Evolutionary conservation across 2,329 filamentous ascomycete species (phyloP), one percentile per base, ranked within the genome.

Genomic region (Aureobasidium musti): DNA sequence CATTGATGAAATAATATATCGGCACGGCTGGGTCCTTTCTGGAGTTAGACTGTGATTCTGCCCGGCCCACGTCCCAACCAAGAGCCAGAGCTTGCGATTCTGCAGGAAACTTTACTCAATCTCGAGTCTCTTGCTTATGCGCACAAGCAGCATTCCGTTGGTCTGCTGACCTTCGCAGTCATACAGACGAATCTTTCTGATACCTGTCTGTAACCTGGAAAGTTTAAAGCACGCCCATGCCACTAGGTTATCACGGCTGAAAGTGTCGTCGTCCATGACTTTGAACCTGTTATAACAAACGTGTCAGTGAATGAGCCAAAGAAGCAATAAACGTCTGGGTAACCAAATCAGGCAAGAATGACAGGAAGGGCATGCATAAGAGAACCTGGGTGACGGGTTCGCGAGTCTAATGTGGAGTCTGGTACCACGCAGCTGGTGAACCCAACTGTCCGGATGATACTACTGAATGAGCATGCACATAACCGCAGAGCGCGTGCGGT

Each of bases 211-310:
- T 67, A 97, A 77, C 8, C 92, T 85, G 78, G 97, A 92, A 26
- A 98, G 84, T 45, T 92, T 85, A 71, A 96, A 88, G 74, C 92
- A 97, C 1, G 91, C 88, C 95, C 95, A 98, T 2, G 90, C 92
- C 13, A 92, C 89, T 66, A 97, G 78, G 67, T 89, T 85, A 73
- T 98, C 92, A 69, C 74, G 74, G 35, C 85, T 84, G 4, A 89
- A 87, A 70, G 93, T 86, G 77, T 94, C 90, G 71, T 96, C 90
- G 75, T 98, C 91, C 77, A 92, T 90, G 71, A 98, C 83, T 72
- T 96, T 92, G 81, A 98, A 91, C 71, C 86, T 88, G 68, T 64
- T 67, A 49, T 30, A 23, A 43, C 23, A 17, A n/a, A 59, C 37
- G 37, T 45, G 30, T 49, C 52, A 67, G 52, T 11, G 52, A 54